These are phyloP conservation scores for Monilinia fructigena DNA, from an alignment of 2,329 filamentous ascomycete species.

Conservation along the genomic window DNA sequence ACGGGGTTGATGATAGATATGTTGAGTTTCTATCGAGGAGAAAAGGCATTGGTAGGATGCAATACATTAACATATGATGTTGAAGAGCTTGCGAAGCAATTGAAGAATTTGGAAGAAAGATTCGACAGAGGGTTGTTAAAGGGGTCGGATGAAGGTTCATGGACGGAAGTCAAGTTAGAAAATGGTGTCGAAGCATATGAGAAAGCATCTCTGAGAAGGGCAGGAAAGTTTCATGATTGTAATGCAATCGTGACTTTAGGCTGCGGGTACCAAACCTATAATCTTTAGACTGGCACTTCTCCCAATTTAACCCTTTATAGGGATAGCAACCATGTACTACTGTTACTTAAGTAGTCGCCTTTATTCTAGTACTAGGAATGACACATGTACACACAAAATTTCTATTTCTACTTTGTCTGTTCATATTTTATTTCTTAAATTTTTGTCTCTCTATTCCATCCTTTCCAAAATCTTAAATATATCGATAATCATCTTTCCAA, in stretches of 20 bases:
- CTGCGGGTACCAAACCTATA: too few relatives aligned
- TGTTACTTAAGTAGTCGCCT: too few relatives aligned
- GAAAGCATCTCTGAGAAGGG: slow-evolving; percentile 27
- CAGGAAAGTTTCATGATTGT: slow-evolving; percentile 34
- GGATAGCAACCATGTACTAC: too few relatives aligned
- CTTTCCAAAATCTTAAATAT: too few relatives aligned
- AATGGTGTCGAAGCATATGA: slow-evolving; percentile 33
- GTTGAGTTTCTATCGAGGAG: slow-evolving; percentile 34
- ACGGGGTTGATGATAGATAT: slow-evolving; percentile 33
- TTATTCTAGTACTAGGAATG: too few relatives aligned
- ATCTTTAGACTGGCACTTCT: too few relatives aligned
- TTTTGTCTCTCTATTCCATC: too few relatives aligned
- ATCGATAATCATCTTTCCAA: too few relatives aligned
- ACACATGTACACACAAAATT: too few relatives aligned
- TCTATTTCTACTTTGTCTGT: too few relatives aligned
- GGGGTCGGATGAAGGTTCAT: slow-evolving; percentile 25
- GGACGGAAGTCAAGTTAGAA: slow-evolving; percentile 30
- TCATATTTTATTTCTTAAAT: too few relatives aligned
- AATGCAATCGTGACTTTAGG: slow-evolving; percentile 20
- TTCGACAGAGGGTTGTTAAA: slow-evolving; percentile 30
- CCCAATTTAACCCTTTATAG: too few relatives aligned
- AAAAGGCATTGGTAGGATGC: slow-evolving; percentile 30
- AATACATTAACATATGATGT: slow-evolving; percentile 33
- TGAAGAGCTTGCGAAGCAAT: slow-evolving; percentile 28
- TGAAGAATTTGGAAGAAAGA: slow-evolving; percentile 50